phyloP scores from a whole-genome alignment of 2,329 filamentous ascomycete genomes.

The Stagonosporopsis vannaccii region DNA sequence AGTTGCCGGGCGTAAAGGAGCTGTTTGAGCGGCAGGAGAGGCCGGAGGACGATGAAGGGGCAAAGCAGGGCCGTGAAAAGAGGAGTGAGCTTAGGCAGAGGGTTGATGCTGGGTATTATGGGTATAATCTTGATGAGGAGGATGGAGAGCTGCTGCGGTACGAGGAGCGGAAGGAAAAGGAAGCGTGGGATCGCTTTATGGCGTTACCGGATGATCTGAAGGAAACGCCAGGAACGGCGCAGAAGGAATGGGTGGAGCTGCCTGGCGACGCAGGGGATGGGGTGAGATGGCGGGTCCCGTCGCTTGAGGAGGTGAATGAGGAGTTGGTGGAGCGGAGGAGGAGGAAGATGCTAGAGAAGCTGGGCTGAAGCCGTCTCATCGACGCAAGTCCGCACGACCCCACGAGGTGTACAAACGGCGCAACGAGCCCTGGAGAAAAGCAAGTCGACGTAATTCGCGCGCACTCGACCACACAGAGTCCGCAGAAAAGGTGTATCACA shows the following conservation, averaged over 20 bases:
- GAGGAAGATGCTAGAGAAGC: conserved; percentile 82
- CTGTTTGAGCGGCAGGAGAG: conserved; percentile 57
- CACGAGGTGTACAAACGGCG: background rate
- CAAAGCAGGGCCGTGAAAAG: conserved; percentile 70
- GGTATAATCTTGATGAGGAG: conserved; percentile 92
- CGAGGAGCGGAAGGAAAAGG: conserved; percentile 82
- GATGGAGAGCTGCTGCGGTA: conserved; percentile 81
- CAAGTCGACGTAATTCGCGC: background rate
- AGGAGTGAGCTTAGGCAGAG: conserved; percentile 74
- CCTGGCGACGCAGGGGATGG: conserved; percentile 90
- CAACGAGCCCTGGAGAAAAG: background rate
- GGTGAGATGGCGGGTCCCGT: conserved; percentile 81
- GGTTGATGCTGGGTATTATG: conserved; percentile 95
- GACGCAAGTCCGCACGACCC: no score
- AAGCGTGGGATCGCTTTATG: conserved; percentile 75
- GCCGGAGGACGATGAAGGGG: conserved; percentile 57
- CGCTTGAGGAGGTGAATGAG: conserved; percentile 89
- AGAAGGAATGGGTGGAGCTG: conserved; percentile 75
- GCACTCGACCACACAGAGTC: background rate
- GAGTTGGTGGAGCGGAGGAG: conserved; percentile 88
- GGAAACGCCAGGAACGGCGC: conserved; percentile 33
- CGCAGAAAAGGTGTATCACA: background rate
- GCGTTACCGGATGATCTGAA: conserved; percentile 59
- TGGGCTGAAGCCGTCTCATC: conserved; percentile 47
- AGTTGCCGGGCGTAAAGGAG: conserved; percentile 95